phyloP scores from a whole-genome alignment of 495 filamentous ascomycete genomes.

The Neurospora intermedia region DNA sequence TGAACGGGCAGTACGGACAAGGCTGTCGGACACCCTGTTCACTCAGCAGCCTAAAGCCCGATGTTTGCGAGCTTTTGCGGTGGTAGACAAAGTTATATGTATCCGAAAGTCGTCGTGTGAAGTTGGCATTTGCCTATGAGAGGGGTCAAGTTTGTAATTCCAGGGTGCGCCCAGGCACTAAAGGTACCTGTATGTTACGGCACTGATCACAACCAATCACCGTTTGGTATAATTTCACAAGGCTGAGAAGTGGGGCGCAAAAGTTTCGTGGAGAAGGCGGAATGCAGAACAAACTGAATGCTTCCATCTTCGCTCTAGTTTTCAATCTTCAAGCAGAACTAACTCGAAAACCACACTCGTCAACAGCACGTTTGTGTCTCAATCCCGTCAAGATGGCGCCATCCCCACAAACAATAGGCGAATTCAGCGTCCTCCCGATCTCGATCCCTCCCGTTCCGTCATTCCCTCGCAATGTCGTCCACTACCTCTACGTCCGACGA shows the following conservation, averaged over 20 bases:
- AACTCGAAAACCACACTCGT: not conserved
- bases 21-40: not conserved
- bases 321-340: not conserved
- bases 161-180: not conserved
- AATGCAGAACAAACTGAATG: not conserved
- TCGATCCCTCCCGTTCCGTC: conserved; percentile 52
- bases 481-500: conserved; percentile 78
- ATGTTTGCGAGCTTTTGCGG: not conserved
- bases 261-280: not conserved
- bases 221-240: not conserved
- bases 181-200: not conserved
- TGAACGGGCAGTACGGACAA: not conserved
- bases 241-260: not conserved
- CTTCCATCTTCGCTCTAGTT: not conserved
- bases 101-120: not conserved
- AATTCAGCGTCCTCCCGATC: conserved; percentile 43
- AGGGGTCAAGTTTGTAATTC: not conserved
- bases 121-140: not conserved
- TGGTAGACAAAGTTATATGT: not conserved
- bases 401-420: conserved; percentile 22
- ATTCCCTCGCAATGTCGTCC: conserved; percentile 48
- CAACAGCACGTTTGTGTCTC: not conserved
- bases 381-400: conserved; percentile 20
- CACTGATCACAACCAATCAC: not conserved
- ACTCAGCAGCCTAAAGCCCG: not conserved